Evolutionary conservation across 2,329 filamentous ascomycete genomes (phyloP), one percentile per base, ranked within the genome.

Genomic region (Apiospora pterosperma): DNA sequence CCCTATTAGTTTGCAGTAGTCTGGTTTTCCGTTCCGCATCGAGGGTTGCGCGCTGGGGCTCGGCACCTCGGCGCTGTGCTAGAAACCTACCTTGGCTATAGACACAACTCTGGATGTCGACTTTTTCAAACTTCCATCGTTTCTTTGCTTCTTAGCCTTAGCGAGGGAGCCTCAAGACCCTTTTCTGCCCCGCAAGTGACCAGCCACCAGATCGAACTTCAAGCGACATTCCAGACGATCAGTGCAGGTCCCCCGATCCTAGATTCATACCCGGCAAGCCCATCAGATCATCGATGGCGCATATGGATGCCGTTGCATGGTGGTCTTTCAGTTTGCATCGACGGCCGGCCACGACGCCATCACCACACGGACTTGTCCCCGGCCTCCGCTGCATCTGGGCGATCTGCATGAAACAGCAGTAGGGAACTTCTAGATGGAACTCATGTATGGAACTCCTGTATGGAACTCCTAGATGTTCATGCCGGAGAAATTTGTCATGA

Each of bases 401-500:
- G 48, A 55, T 55, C 48, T 55, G 48, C 28, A 55, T 55, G 48
- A 55, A 55, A 55, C 48, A 55, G 48, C 5, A 16, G 34, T 55
- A 28, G 28, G 48, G 48, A 55, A 34, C 48, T 55, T 28, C 25
- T n/a, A 55, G 48, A 55, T 55, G 48, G n/a, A n/a, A n/a, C n/a
- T n/a, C n/a, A n/a, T 55, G 48, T 19, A 55, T 55, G 48, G 34
- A 55, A 55, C 48, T 34, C 25, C 5, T 19, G 34, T 55, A 28
- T 16, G 48, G 48, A 55, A 34, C 48, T 55, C 48, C 25, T n/a
- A 55, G 48, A 55, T 55, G 48, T 55, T 55, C 48, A 55, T 55
- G 48, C 48, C 48, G 48, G 48, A 10, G 48, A n/a, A n/a, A 55
- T 55, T 55, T 55, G 48, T 55, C 48, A 55, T 55, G 48, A 55